Base-by-base conservation (phyloP, 78 protist genomes). In the Protostelium mycophagum region DNA sequence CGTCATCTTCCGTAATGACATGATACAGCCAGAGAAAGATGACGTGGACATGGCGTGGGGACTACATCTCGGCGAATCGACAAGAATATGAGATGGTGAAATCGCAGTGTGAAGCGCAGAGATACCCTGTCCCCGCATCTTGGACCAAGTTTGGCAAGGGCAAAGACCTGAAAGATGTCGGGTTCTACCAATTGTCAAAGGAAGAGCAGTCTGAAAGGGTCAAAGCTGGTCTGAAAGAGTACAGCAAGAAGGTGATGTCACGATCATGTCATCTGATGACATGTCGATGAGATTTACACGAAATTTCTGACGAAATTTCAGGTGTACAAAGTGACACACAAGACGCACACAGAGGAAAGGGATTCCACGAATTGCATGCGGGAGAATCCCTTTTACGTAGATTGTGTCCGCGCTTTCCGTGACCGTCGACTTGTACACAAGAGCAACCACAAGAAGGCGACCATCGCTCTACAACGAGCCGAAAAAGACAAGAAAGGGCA, bases 301-400 rank as follows among this genome's bases (percentile, higher is more conserved):
- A 1, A 1, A 73, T 16, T 36, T 28, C 9, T 63, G 63, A 83
- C 38, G 31, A 28, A 5, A 1, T 31, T 38, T 88, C 84, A 92
- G 89, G 96, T 89, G 0, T 97, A 95, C 90, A 94, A 94, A 88
- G 91, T 90, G 86, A 86, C 87, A 0, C 90, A 93, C 35, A 83
- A 88, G 36, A 89, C 94, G 5, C 86, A 86, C 31, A 87, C 85
- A 10, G 95, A 39, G n/a, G 83, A 88, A 36, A 73, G 88, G 51
- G 88, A 92, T 0, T 93, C 90, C 37, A 97, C 95, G 28, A 96
- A 98, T 9, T 99, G 99, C 96, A 99, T 97, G 98, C 92, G 99
- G 28, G 99, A 99, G 90, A 98, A 98, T 90, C 91, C 98, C 25
- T 99, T 99, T 90, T 99, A 99, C 88, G 95, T 98, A 39, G 98